phyloP scores from a whole-genome alignment of 2,329 filamentous ascomycete species.

The Colletotrichum lindemuthianum region DNA sequence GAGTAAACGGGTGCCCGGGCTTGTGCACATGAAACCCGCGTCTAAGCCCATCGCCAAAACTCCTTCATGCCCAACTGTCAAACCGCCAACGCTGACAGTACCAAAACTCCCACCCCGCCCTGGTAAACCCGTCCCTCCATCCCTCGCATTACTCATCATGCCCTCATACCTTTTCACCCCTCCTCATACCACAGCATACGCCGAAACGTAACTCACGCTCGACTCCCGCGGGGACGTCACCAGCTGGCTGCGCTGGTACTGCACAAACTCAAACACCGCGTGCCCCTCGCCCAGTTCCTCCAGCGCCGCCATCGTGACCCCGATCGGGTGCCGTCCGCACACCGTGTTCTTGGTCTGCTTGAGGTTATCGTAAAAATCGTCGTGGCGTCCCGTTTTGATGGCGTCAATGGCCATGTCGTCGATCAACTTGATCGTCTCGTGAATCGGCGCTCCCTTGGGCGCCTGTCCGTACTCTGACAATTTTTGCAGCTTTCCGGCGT shows the following conservation, averaged over 20 bases:
- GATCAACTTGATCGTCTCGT: conserved; percentile 84
- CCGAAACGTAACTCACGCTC: conserved; percentile 95
- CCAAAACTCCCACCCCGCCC: too few species aligned
- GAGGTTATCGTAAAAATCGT: conserved; percentile 75
- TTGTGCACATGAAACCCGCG: conserved; percentile 5
- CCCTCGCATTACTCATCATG: background rate
- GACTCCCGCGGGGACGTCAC: conserved; percentile 75
- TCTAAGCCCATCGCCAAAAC: conserved; percentile 21
- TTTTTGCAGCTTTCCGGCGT: conserved; percentile 51
- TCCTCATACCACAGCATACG: conserved; percentile 77
- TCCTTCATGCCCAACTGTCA: conserved; percentile 10
- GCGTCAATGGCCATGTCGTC: conserved; percentile 87
- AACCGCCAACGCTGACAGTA: background rate
- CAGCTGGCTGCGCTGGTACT: conserved; percentile 87
- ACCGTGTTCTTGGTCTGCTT: conserved; percentile 86
- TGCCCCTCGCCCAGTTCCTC: conserved; percentile 68
- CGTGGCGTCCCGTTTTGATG: conserved; percentile 79
- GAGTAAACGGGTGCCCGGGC: too few species aligned
- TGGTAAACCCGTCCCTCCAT: too few species aligned
- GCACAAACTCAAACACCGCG: conserved; percentile 78
- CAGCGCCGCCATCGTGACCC: conserved; percentile 88
- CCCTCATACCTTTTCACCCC: background rate
- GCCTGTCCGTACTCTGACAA: conserved; percentile 45
- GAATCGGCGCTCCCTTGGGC: conserved; percentile 66
- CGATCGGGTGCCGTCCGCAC: conserved; percentile 94